phyloP scores from a whole-genome alignment of 2,329 filamentous ascomycete species.

The Sporothrix schenckii region DNA sequence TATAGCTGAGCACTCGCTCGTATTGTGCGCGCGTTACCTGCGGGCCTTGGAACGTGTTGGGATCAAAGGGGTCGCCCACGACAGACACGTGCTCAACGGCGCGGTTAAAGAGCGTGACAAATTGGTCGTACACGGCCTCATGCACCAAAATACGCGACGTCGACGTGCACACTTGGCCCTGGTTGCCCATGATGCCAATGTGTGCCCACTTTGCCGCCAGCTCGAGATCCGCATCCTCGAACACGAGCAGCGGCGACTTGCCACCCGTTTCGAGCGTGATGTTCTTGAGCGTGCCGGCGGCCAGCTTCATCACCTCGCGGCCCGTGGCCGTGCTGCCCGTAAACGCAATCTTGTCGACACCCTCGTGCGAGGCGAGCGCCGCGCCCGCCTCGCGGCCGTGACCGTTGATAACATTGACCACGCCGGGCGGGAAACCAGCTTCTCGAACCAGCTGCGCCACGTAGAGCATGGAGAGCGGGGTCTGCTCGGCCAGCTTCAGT shows the following conservation, averaged over 20 bases:
- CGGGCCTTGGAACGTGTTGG: slow-evolving; percentile 69
- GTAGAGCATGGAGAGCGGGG: slow-evolving; percentile 62
- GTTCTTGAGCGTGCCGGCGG: slow-evolving; percentile 61
- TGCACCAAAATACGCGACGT: slow-evolving; percentile 65
- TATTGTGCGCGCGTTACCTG: slow-evolving; percentile 70
- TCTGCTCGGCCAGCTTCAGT: slow-evolving; percentile 65
- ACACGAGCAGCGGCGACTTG: slow-evolving; percentile 62
- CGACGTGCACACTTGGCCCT: slow-evolving; percentile 64
- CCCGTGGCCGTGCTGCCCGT: slow-evolving; percentile 71
- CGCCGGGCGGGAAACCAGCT: slow-evolving; percentile 73
- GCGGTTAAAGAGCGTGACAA: slow-evolving; percentile 64
- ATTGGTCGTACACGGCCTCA: slow-evolving; percentile 60
- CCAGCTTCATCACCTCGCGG: slow-evolving; percentile 68
- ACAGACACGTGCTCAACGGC: slow-evolving; percentile 60
- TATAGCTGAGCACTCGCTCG: slow-evolving; percentile 67
- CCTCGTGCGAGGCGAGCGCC: slow-evolving; percentile 64
- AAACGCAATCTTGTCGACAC: slow-evolving; percentile 73
- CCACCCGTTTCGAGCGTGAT: slow-evolving; percentile 63
- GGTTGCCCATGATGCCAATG: slow-evolving; percentile 57
- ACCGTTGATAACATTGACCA: slow-evolving; percentile 72
- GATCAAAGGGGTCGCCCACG: slow-evolving; percentile 68
- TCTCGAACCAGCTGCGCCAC: slow-evolving; percentile 67
- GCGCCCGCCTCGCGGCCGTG: slow-evolving; percentile 67
- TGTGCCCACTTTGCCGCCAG: slow-evolving; percentile 60
- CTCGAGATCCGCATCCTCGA: slow-evolving; percentile 63